phyloP scores from a whole-genome alignment of 768 basidiomycete species.

The Lentinula sp. region DNA sequence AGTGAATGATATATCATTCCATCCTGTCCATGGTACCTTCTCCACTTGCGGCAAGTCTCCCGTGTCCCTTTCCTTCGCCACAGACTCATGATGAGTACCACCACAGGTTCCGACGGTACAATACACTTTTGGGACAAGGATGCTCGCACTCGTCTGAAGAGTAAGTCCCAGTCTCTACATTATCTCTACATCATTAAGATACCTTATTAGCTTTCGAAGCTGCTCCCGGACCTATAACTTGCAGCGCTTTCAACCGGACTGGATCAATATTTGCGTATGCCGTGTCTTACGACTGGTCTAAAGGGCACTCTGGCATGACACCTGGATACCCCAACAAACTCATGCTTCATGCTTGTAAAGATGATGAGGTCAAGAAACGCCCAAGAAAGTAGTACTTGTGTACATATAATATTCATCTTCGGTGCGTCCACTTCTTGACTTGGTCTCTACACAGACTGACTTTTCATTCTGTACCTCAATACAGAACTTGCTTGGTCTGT shows the following conservation, averaged over 20 bases:
- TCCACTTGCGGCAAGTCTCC: constrained; percentile 59
- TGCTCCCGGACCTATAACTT: constrained; percentile 68
- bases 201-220: constrained; percentile 59
- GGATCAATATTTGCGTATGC: constrained; percentile 91
- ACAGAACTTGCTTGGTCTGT: neutral
- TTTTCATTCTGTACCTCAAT: neutral
- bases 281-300: constrained; percentile 91
- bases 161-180: constrained; percentile 33
- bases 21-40: constrained; percentile 80
- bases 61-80: constrained; percentile 10
- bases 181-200: constrained; percentile 5
- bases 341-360: constrained; percentile 80
- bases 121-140: constrained; percentile 97
- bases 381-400: constrained; percentile 29
- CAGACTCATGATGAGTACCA: too few relatives aligned
- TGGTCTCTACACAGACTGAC: neutral
- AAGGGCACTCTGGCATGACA: constrained; percentile 84
- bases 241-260: constrained; percentile 81
- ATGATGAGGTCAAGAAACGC: constrained; percentile 78
- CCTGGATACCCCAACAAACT: constrained; percentile 68
- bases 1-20: constrained; percentile 85
- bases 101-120: constrained; percentile 71
- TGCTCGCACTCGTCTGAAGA: constrained; percentile 85
- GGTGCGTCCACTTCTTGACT: neutral
- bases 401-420: neutral